A percentile compares a stretch with the other conserved stretches of the same genome.
Conservation (phyloP, 768 basidiomycete genomes). For the Leucogyrophana mollusca region DNA sequence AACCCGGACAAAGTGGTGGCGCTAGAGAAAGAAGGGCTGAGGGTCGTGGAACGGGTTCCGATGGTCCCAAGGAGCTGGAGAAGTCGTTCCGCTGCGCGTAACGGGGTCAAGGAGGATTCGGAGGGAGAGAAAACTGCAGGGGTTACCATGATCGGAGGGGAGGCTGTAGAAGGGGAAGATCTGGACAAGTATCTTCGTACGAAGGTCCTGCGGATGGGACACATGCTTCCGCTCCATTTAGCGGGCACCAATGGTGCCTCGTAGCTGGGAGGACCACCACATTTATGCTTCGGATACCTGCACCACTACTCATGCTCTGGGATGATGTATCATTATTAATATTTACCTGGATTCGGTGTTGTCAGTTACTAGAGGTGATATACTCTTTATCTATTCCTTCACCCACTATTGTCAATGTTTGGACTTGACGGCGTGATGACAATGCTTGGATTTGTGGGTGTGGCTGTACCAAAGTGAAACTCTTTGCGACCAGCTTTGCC, state of each 20-base stretch:
- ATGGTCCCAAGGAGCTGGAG: slow-evolving; percentile 95
- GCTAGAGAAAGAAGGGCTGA: slow-evolving; percentile 77
- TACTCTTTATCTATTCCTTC: too few species aligned
- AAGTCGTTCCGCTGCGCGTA: slow-evolving; percentile 21
- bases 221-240: slow-evolving; percentile 64
- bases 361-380: too few species aligned
- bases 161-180: slow-evolving; percentile 76
- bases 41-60: slow-evolving; percentile 78
- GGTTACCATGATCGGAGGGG: slow-evolving; percentile 79
- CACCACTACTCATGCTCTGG: too few species aligned
- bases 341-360: too few species aligned
- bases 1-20: slow-evolving; percentile 97
- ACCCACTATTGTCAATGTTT: too few species aligned
- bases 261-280: too few species aligned
- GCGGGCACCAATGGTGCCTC: background rate
- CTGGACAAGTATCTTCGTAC: slow-evolving; percentile 94
- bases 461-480: too few species aligned
- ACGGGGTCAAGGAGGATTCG: slow-evolving; percentile 13
- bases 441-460: too few species aligned
- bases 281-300: too few species aligned
- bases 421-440: too few species aligned
- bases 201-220: slow-evolving; percentile 97
- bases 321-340: too few species aligned
- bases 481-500: too few species aligned
- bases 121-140: slow-evolving; percentile 50